Percentiles rank a stretch among this genome's conserved stretches.
These are phyloP conservation scores for Tylopilus subfusipes DNA, from an alignment of 768 basidiomycete species.

Conservation along the genomic window DNA sequence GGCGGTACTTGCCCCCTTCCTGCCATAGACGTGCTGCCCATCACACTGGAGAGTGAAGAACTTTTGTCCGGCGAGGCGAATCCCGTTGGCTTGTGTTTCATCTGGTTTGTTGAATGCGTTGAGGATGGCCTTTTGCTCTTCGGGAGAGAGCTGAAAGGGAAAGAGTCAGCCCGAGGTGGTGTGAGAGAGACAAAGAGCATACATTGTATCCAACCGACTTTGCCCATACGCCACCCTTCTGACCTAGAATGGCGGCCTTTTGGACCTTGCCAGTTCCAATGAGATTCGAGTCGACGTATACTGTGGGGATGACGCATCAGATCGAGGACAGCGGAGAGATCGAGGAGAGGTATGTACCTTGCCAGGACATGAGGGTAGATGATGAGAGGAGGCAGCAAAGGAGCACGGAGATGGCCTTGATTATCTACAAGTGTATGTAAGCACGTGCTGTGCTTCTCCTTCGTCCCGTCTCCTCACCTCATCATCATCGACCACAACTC, in stretches of 20 bases:
- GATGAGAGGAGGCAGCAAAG: background rate
- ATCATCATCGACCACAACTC: background rate
- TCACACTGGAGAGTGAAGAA: conserved; percentile 61
- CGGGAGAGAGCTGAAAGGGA: conserved; percentile 14
- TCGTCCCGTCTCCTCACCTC: background rate
- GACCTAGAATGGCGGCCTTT: conserved; percentile 56
- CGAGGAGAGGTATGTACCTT: conserved; percentile 40
- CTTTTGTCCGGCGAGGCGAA: conserved; percentile 67
- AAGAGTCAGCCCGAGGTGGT: background rate
- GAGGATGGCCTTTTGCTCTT: conserved; percentile 24
- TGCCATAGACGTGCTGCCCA: conserved; percentile 61
- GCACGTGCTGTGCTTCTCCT: conserved; percentile 10
- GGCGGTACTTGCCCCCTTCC: conserved; percentile 61
- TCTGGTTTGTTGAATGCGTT: conserved; percentile 43
- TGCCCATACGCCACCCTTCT: conserved; percentile 31
- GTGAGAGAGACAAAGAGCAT: background rate
- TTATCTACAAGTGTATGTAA: conserved; percentile 32
- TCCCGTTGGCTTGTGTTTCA: conserved; percentile 49
- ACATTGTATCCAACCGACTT: conserved; percentile 20
- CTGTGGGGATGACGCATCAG: conserved; percentile 49
- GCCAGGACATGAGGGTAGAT: conserved; percentile 59
- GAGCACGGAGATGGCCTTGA: conserved; percentile 27
- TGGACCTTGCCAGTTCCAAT: conserved; percentile 66
- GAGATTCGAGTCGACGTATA: conserved; percentile 79
- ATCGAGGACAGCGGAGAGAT: background rate